Evolutionary conservation across 1,139 yeast species (phyloP).

Genomic region (Pichia sp.): DNA sequence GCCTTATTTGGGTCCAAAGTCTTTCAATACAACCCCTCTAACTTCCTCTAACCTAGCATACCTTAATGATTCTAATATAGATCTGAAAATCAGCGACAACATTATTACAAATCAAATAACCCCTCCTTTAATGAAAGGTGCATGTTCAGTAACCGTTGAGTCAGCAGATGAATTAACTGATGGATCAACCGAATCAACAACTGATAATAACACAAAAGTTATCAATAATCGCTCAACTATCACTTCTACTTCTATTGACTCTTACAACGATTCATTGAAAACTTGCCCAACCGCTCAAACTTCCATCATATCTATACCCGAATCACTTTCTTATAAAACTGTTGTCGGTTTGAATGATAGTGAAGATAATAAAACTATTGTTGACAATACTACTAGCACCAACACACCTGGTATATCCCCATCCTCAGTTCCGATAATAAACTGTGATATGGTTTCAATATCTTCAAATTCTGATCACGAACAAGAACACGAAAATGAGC

Average conservation of each 20-base stretch:
- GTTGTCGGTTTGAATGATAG: constrained; percentile 8
- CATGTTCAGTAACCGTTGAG: background rate
- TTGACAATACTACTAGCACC: too few relatives aligned
- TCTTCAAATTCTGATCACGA: background rate
- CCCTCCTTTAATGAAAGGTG: background rate
- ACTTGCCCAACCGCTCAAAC: constrained; percentile 15
- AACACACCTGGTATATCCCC: too few relatives aligned
- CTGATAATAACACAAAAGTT: background rate
- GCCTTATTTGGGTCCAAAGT: constrained; percentile 29
- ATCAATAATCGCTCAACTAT: background rate
- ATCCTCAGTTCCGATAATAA: constrained; percentile 7
- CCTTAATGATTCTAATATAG: background rate
- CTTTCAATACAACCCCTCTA: constrained; percentile 29
- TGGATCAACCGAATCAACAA: too few relatives aligned
- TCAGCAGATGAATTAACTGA: too few relatives aligned
- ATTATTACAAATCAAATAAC: background rate
- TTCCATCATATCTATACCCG: constrained; percentile 5
- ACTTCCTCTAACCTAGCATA: constrained; percentile 22
- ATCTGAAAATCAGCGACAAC: background rate
- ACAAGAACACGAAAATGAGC: too few relatives aligned
- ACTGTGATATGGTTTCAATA: constrained; percentile 4
- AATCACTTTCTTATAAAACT: constrained; percentile 6
- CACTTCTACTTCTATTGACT: constrained; percentile 1
- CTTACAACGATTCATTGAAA: constrained; percentile 1
- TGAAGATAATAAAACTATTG: constrained; percentile 16